These are phyloP conservation scores for Neoascochyta sp. DNA, from an alignment of 2,329 filamentous ascomycete genomes.

Conservation along the genomic window DNA sequence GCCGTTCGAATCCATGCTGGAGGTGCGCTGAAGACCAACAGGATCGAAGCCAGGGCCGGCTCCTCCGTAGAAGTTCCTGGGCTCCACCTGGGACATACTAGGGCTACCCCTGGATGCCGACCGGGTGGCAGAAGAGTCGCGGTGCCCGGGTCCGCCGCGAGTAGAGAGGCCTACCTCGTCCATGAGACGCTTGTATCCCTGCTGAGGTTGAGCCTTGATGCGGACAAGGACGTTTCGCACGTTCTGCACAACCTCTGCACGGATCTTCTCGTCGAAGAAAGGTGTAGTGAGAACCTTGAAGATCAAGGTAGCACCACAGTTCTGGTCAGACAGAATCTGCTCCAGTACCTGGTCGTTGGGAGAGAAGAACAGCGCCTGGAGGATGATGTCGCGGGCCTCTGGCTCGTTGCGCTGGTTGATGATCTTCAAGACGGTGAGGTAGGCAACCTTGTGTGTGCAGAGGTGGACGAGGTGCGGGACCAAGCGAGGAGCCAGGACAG, in stretches of 20 bases:
- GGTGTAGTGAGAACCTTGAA: constrained; percentile 98
- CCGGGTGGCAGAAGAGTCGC: constrained; percentile 36
- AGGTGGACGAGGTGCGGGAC: constrained; percentile 91
- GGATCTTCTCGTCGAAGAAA: constrained; percentile 91
- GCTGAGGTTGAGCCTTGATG: constrained; percentile 88
- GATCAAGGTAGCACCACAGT: constrained; percentile 89
- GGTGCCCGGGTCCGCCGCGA: constrained; percentile 41
- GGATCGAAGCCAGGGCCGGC: constrained; percentile 41
- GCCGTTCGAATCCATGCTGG: constrained; percentile 49
- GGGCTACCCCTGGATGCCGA: constrained; percentile 38
- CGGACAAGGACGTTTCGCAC: constrained; percentile 83
- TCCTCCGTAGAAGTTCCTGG: constrained; percentile 37
- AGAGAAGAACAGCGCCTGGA: constrained; percentile 90
- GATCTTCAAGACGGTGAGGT: constrained; percentile 93
- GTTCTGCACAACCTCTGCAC: constrained; percentile 83
- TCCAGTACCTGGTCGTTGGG: constrained; percentile 81
- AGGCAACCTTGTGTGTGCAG: constrained; percentile 98
- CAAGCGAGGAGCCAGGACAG: constrained; percentile 84
- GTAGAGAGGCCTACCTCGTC: constrained; percentile 89
- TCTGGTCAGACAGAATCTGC: constrained; percentile 84
- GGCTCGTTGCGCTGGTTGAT: constrained; percentile 96
- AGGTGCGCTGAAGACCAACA: constrained; percentile 44
- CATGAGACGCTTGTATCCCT: constrained; percentile 98
- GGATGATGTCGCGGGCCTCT: constrained; percentile 83
- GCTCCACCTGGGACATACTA: constrained; percentile 24